These are phyloP conservation scores for Sclerotinia glacialis DNA, from an alignment of 2,329 filamentous ascomycete genomes.

Conservation along the genomic window DNA sequence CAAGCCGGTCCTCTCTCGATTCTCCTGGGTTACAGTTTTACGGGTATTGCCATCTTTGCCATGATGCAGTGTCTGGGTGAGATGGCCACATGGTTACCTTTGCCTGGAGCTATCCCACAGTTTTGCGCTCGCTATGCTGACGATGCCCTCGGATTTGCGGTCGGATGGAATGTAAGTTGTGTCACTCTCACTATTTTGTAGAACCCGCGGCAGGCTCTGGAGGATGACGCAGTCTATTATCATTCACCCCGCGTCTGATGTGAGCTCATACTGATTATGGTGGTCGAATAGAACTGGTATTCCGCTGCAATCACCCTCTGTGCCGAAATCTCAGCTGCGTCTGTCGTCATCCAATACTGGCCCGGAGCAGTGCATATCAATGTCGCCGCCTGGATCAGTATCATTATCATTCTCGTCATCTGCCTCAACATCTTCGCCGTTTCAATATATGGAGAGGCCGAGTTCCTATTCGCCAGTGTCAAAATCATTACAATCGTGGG, in stretches of 20 bases:
- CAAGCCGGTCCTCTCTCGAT: constrained; percentile 54
- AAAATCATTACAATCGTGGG: constrained; percentile 61
- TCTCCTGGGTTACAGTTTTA: constrained; percentile 51
- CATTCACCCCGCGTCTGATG: background rate
- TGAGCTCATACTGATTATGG: constrained; percentile 18
- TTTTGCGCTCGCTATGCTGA: constrained; percentile 47
- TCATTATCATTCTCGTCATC: constrained; percentile 43
- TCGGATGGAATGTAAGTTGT: constrained; percentile 61
- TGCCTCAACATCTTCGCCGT: constrained; percentile 57
- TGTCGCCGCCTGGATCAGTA: constrained; percentile 41
- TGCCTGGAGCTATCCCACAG: constrained; percentile 51
- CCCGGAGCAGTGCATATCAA: constrained; percentile 34
- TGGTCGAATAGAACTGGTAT: constrained; percentile 36
- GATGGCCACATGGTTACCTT: constrained; percentile 51
- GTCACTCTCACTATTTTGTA: constrained; percentile 50
- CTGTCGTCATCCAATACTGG: constrained; percentile 52
- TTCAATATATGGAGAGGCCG: constrained; percentile 57
- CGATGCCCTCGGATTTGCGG: constrained; percentile 54
- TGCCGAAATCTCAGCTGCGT: constrained; percentile 51
- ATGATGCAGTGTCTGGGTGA: constrained; percentile 53
- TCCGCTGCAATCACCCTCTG: constrained; percentile 39
- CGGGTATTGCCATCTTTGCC: constrained; percentile 51
- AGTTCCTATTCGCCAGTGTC: constrained; percentile 58
- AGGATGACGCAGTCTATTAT: background rate
- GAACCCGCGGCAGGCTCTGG: background rate